A percentile compares a stretch with the other conserved stretches of the same genome.
phyloP scores from a whole-genome alignment of 768 basidiomycete species.

The Boletus subcaerulescens region DNA sequence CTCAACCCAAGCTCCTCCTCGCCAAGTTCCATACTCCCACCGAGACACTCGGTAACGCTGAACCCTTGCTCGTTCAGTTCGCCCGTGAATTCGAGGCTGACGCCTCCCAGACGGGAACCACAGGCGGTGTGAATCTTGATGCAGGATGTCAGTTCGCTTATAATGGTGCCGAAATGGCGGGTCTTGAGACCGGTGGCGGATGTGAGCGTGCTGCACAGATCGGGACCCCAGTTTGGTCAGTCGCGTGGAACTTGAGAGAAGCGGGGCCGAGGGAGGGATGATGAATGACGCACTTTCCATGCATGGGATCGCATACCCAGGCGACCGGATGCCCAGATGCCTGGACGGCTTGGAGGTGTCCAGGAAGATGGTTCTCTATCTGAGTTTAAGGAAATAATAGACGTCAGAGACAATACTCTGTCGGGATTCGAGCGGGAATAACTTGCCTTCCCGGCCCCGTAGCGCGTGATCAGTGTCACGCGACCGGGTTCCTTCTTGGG shows the following conservation, averaged over 20 bases:
- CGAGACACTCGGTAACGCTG: constrained; percentile 94
- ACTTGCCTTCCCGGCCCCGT: constrained; percentile 80
- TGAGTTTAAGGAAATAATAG: constrained; percentile 26
- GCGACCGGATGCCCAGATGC: constrained; percentile 79
- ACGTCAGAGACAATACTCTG: not conserved
- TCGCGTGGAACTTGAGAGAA: not conserved
- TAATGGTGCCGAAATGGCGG: constrained; percentile 83
- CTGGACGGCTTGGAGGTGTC: constrained; percentile 81
- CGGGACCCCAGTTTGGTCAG: not conserved
- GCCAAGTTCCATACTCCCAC: constrained; percentile 91
- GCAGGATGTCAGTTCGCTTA: constrained; percentile 79
- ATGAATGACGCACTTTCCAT: constrained; percentile 76
- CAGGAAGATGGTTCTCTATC: constrained; percentile 73
- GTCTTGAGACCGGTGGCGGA: constrained; percentile 84
- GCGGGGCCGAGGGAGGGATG: not conserved
- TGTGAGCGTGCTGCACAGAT: constrained; percentile 67
- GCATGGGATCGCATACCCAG: constrained; percentile 98
- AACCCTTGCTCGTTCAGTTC: constrained; percentile 88
- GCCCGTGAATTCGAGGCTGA: constrained; percentile 90
- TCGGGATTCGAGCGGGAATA: not conserved
- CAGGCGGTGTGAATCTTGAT: constrained; percentile 75
- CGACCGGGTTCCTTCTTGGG: constrained; percentile 78
- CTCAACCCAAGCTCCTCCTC: constrained; percentile 89
- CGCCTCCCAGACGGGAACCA: constrained; percentile 74
- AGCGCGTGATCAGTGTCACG: constrained; percentile 89